These are phyloP conservation scores for Phlyctochytrium arcticum DNA, from an alignment of 192 early-diverging fungal genomes.

Conservation along the genomic window DNA sequence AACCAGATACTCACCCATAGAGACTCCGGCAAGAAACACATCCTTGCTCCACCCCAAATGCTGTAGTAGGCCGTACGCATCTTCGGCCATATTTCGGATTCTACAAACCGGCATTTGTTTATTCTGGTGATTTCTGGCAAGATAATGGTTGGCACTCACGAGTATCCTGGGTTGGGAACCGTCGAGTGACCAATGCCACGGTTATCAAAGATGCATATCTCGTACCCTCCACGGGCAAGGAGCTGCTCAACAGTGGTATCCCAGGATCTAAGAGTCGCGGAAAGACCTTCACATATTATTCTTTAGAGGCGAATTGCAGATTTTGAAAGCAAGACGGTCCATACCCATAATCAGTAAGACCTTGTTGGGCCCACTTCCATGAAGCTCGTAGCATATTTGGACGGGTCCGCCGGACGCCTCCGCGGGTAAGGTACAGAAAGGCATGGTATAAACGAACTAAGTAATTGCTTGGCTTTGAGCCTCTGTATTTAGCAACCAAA, in stretches of 20 bases:
- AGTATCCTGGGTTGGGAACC: conserved; percentile 40
- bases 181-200: conserved; percentile 68
- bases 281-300: conserved; percentile 11
- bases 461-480: no score
- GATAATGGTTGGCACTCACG: conserved; percentile 28
- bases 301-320: conserved; percentile 14
- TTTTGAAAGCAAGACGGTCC: conserved; percentile 10
- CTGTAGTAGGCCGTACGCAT: conserved; percentile 64
- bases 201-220: conserved; percentile 77
- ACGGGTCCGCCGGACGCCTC: conserved; percentile 15
- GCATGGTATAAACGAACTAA: no score
- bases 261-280: conserved; percentile 35
- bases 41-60: conserved; percentile 67
- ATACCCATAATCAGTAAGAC: conserved; percentile 74
- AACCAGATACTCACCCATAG: conserved; percentile 74
- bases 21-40: conserved; percentile 77
- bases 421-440: conserved; percentile 8
- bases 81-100: conserved; percentile 74
- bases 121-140: conserved; percentile 37
- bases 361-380: conserved; percentile 66
- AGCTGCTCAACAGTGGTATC: conserved; percentile 63
- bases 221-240: conserved; percentile 56
- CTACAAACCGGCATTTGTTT: conserved; percentile 28
- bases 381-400: conserved; percentile 73
- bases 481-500: no score